Conservation (phyloP, 805 yeast genomes). For the Candida jianshihensis region DNA sequence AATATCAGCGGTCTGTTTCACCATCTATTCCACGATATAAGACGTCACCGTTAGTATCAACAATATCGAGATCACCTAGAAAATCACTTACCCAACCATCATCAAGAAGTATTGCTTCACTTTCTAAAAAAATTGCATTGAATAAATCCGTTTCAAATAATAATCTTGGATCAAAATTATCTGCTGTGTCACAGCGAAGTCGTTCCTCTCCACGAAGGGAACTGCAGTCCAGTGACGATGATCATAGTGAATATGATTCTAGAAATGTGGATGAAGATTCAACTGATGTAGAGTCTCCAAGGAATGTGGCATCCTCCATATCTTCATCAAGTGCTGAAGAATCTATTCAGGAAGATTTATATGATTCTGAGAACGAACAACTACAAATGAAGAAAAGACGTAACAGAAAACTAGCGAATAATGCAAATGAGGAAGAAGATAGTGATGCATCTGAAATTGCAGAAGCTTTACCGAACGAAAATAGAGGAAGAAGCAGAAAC, state of each 20-base stretch:
- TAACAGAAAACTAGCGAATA: too few species aligned
- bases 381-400: too few species aligned
- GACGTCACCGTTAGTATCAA: conserved; percentile 5
- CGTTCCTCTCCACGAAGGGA: neutral
- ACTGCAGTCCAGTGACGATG: conserved; percentile 2
- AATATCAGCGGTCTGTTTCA: neutral
- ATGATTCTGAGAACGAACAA: too few species aligned
- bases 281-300: too few species aligned
- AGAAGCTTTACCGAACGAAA: neutral
- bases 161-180: neutral
- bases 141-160: conserved; percentile 1
- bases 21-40: neutral
- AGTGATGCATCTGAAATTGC: neutral
- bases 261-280: too few species aligned
- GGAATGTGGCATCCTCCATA: too few species aligned
- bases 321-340: too few species aligned
- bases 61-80: conserved; percentile 5
- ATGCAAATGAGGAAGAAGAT: conserved; percentile 9
- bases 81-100: conserved; percentile 3
- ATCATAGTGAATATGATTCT: conserved; percentile 9
- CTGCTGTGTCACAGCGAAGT: too few species aligned
- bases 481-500: neutral
- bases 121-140: conserved; percentile 6
- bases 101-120: conserved; percentile 5
- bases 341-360: too few species aligned